Base-by-base conservation (phyloP, 176 grass and related monocot genomes). In the Pontederia paniculata region DNA sequence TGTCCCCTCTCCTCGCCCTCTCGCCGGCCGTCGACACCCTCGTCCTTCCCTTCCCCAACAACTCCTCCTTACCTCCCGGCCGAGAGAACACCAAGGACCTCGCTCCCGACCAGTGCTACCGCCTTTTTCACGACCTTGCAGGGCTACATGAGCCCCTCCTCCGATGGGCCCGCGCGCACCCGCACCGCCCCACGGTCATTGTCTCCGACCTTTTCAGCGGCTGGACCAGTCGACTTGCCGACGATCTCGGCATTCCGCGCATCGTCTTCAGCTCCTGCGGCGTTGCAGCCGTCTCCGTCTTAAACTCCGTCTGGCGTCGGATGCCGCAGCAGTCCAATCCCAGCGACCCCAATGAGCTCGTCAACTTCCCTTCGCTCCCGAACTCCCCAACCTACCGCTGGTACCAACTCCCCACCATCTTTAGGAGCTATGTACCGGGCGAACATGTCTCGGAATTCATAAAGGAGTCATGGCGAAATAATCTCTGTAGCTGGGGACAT, bases 191-290 rank as follows among this genome's bases (percentile, higher is more conserved):
- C 52, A 73, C 77, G 0, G 44, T 63, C 23, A 1, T 80, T 16
- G 9, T 85, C n/a, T 85, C 77, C 10, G 77, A 85, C 23, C 60
- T 66, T 47, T 85, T 85, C 50, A 69, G 76, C 42, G 77, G 82
- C 3, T 80, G 69, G 63, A 43, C 63, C 6, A 50, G 76, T 44
- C 16, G 22, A 21, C 68, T 85, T 45, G 73, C 77, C 57, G 68
- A 56, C 23, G 63, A 77, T 23, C 60, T 85, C 0, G 68, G 57
- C 9, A 17, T 85, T 10, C 22, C 62, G 12, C 23, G 9, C 22
- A 22, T 50, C 47, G 23, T 51, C 21, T 12, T 65, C 62, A 22
- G 15, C 62, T 17, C 58, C 58, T 60, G 46, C 47, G 47, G 47
- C 15, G 62, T 47, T 9, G 16, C 50, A 8, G 45, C 44, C 62